Evolutionary conservation across 768 basidiomycete species (phyloP).

Genomic region (Tricholomella constricta): DNA sequence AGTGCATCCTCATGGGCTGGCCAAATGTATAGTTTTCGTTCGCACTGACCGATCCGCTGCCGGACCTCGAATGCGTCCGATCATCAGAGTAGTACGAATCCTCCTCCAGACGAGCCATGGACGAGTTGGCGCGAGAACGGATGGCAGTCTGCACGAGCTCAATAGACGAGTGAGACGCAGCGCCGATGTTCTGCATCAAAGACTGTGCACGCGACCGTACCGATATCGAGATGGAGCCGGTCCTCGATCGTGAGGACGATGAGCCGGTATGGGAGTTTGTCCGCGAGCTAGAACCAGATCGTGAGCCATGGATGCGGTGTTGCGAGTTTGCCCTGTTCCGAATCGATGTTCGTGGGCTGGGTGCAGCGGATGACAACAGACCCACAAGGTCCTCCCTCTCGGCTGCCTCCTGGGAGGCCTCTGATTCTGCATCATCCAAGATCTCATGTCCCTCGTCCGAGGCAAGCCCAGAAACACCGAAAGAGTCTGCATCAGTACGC

Average conservation of each 20-base stretch:
- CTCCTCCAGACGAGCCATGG: conserved; percentile 68
- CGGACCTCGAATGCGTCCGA: conserved; percentile 48
- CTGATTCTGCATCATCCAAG: conserved; percentile 44
- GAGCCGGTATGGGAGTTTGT: conserved; percentile 37
- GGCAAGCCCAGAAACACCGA: background rate
- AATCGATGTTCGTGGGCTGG: conserved; percentile 54
- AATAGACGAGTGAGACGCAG: conserved; percentile 61
- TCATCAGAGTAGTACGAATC: conserved; percentile 41
- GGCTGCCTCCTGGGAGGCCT: conserved; percentile 58
- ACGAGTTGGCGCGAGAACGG: conserved; percentile 63
- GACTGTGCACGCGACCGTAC: conserved; percentile 69
- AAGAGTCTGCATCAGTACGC: conserved; percentile 7
- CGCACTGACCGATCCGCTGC: conserved; percentile 50
- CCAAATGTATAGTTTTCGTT: conserved; percentile 80
- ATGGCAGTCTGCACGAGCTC: conserved; percentile 52
- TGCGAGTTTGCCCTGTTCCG: conserved; percentile 41
- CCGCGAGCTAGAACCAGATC: conserved; percentile 33
- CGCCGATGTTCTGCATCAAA: conserved; percentile 62
- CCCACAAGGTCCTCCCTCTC: conserved; percentile 66
- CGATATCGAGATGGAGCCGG: conserved; percentile 44
- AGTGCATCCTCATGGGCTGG: conserved; percentile 47
- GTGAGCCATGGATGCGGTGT: conserved; percentile 33
- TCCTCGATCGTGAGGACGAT: conserved; percentile 45
- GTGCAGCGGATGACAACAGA: conserved; percentile 46
- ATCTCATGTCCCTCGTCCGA: conserved; percentile 29